Conservation (phyloP, 371 early-diverging fungal species). For the Gilbertella persicaria region DNA sequence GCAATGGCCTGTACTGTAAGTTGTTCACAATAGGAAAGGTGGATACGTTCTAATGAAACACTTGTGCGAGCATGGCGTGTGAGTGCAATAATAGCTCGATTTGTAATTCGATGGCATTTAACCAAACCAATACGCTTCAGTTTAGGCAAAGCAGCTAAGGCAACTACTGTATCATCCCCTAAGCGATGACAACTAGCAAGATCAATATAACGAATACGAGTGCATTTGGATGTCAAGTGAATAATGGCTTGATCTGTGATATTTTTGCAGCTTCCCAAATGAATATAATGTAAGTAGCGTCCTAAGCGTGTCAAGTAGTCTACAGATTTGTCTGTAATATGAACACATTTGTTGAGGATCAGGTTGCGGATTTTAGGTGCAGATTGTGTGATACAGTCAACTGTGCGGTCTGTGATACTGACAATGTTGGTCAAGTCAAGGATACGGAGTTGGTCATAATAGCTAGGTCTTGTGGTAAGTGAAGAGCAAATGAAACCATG, state of each 20-base stretch:
- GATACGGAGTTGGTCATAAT: conserved; percentile 61
- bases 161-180: conserved; percentile 57
- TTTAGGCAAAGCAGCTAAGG: conserved; percentile 57
- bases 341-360: conserved; percentile 60
- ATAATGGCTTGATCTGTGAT: conserved; percentile 57
- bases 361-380: conserved; percentile 64
- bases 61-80: conserved; percentile 50
- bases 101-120: conserved; percentile 63
- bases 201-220: conserved; percentile 66
- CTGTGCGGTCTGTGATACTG: conserved; percentile 54
- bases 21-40: conserved; percentile 60
- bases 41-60: conserved; percentile 62
- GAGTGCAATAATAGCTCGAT: conserved; percentile 57
- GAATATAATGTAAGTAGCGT: conserved; percentile 61
- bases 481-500: conserved; percentile 44
- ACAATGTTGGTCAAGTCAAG: conserved; percentile 58
- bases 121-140: conserved; percentile 66
- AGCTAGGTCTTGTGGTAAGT: conserved; percentile 11
- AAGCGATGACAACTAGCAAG: conserved; percentile 60
- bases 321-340: conserved; percentile 56
- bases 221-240: conserved; percentile 55
- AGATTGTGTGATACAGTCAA: conserved; percentile 49
- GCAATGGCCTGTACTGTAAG: conserved; percentile 54
- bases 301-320: conserved; percentile 54
- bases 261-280: conserved; percentile 60